Conservation (phyloP, 1,139 yeast genomes). For the Candida smagusa region DNA sequence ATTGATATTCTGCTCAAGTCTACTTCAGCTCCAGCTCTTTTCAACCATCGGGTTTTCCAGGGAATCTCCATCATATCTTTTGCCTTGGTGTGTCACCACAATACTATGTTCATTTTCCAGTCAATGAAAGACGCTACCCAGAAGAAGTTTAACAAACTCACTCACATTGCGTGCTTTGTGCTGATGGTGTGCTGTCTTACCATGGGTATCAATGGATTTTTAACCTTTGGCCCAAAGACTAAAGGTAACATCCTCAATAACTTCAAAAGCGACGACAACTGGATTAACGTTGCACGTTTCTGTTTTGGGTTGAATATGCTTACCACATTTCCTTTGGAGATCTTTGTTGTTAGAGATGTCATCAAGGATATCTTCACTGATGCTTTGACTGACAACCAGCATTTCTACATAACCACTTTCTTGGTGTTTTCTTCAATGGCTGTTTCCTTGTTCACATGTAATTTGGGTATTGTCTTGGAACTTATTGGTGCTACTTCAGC, state of each 20-base stretch:
- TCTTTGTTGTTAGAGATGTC: conserved; percentile 87
- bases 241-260: conserved; percentile 87
- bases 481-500: conserved; percentile 93
- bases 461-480: conserved; percentile 84
- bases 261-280: conserved; percentile 68
- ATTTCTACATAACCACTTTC: conserved; percentile 63
- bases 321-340: conserved; percentile 87
- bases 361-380: conserved; percentile 56
- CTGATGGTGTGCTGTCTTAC: conserved; percentile 77
- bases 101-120: conserved; percentile 83
- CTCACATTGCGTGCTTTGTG: conserved; percentile 80
- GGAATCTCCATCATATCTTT: conserved; percentile 90
- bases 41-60: conserved; percentile 71
- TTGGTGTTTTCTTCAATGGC: conserved; percentile 70
- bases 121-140: conserved; percentile 75
- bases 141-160: conserved; percentile 68
- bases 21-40: conserved; percentile 44
- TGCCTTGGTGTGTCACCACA: conserved; percentile 94
- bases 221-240: conserved; percentile 72
- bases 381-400: conserved; percentile 46
- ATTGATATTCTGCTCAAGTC: conserved; percentile 48
- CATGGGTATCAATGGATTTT: conserved; percentile 78
- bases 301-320: conserved; percentile 94
- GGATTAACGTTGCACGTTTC: conserved; percentile 81
- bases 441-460: conserved; percentile 78